phyloP scores from a whole-genome alignment of 352 stramenopile genomes.

The Globisporangium alternatum region DNA sequence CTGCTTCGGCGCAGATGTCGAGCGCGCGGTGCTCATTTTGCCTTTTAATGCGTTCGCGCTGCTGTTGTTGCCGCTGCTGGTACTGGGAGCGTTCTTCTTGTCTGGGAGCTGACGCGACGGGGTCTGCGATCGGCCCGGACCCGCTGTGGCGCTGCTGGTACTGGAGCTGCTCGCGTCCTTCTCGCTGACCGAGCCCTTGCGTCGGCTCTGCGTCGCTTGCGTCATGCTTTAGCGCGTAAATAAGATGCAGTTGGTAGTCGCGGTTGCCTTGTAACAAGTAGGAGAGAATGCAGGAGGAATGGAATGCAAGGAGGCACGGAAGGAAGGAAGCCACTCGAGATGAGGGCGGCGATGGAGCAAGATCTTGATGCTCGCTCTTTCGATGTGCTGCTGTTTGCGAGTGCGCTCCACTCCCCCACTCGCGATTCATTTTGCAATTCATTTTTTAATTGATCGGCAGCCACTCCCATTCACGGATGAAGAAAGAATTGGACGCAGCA shows the following conservation, averaged over 20 bases:
- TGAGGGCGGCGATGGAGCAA: background rate
- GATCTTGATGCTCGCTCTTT: conserved; percentile 8
- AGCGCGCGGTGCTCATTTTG: conserved; percentile 8
- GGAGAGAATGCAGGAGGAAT: conserved; percentile 1
- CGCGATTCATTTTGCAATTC: background rate
- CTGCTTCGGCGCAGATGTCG: conserved; percentile 18
- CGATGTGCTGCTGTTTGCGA: background rate
- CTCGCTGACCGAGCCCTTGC: conserved; percentile 16
- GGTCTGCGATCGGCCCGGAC: conserved; percentile 11
- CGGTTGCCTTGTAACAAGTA: background rate
- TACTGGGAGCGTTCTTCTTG: conserved; percentile 2
- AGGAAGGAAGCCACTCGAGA: background rate
- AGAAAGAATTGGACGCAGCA: background rate
- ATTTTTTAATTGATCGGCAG: background rate
- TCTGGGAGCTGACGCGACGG: conserved; percentile 13
- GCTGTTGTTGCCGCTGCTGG: background rate
- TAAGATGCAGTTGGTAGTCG: background rate
- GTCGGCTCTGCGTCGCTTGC: conserved; percentile 10
- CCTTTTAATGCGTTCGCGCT: background rate
- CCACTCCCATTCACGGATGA: too few relatives aligned
- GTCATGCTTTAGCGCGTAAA: conserved; percentile 4
- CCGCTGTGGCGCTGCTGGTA: background rate
- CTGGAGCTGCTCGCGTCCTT: conserved; percentile 4
- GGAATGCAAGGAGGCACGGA: background rate
- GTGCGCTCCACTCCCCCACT: background rate